These are phyloP conservation scores for Glaciozyma martinii DNA, from an alignment of 768 basidiomycete genomes.

Conservation along the genomic window DNA sequence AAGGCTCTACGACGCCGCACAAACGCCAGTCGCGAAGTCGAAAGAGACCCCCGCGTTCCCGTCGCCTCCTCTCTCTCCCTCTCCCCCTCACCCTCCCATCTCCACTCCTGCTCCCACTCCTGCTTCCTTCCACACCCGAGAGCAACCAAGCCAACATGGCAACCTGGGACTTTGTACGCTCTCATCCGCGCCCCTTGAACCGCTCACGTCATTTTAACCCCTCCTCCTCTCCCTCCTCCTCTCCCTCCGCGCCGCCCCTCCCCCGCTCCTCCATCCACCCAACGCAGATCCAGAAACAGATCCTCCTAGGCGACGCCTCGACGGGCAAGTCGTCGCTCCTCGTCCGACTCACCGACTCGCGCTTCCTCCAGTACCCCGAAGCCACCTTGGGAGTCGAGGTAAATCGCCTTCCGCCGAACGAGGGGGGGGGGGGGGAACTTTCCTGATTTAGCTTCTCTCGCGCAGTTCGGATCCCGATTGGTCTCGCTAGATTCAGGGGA, in stretches of 20 bases:
- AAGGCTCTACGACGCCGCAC: too few relatives aligned
- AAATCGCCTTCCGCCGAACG: too few relatives aligned
- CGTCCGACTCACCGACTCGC: slow-evolving; percentile 26
- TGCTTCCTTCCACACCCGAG: background rate
- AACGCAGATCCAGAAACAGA: slow-evolving; percentile 29
- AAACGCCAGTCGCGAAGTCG: too few relatives aligned
- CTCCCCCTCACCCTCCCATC: background rate
- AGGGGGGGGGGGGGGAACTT: too few relatives aligned
- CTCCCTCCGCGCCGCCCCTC: too few relatives aligned
- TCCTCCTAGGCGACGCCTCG: slow-evolving; percentile 27
- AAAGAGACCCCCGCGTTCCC: too few relatives aligned
- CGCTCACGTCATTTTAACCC: background rate
- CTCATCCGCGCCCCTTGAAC: background rate
- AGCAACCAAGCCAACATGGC: background rate
- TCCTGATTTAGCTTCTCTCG: too few relatives aligned
- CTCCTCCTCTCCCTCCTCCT: background rate
- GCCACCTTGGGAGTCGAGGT: slow-evolving; percentile 79
- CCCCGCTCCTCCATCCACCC: too few relatives aligned
- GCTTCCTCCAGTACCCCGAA: slow-evolving; percentile 23
- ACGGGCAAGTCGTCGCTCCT: slow-evolving; percentile 19
- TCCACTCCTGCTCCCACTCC: background rate
- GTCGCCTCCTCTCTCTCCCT: background rate
- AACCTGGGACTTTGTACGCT: slow-evolving; percentile 16
- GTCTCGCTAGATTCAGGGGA: slow-evolving; percentile 53
- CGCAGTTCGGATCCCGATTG: slow-evolving; percentile 87